Evolutionary conservation across 305 asterid species (phyloP), one percentile per base, ranked within the genome.

Genomic region (Fraxinus greggii): DNA sequence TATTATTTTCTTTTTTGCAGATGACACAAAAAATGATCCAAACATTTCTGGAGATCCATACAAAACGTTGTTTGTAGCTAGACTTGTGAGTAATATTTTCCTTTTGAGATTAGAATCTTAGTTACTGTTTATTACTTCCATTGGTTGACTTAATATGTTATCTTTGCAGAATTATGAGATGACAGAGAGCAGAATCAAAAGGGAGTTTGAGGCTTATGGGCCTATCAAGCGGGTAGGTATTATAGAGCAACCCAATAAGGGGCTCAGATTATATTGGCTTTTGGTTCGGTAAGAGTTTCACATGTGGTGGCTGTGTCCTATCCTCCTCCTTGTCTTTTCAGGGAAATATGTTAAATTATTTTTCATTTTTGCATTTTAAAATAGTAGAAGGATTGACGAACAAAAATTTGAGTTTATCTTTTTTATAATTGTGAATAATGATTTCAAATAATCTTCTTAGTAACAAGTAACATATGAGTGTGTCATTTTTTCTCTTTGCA

Each of bases 191-290:
- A 90, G 92, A 88, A 86, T 96, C 91, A 96, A 91, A 89, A 92
- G 94, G 86, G 99, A 96, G 87, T 94, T 96, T 87, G 99, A 96
- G 97, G 94, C 98, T 81, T 96, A 90, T 84, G 98, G 99, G 83
- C 95, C 97, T 78, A 94, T 94, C 92, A 96, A 96, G 92, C 93
- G 94, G 99, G 99, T 96, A 96, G 98, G 99, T 96, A 91, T 90
- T 89, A 84, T 81, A 77, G 90, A 88, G 93, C 86, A 84, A 89
- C 94, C 97, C 85, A 17, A 32, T 31, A 32, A 29, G 75, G 76
- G 76, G 76, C 76, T 72, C 76, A 72, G 76, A 36, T 72, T 72
- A 86, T 31, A 31, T 89, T 90, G 86, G 78, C 86, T 87, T 91
- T 90, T 89, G 90, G 90, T 91, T 91, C 83, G 97, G 98, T 94